phyloP scores from a whole-genome alignment of 2,329 filamentous ascomycete species.

The Cytospora mali region DNA sequence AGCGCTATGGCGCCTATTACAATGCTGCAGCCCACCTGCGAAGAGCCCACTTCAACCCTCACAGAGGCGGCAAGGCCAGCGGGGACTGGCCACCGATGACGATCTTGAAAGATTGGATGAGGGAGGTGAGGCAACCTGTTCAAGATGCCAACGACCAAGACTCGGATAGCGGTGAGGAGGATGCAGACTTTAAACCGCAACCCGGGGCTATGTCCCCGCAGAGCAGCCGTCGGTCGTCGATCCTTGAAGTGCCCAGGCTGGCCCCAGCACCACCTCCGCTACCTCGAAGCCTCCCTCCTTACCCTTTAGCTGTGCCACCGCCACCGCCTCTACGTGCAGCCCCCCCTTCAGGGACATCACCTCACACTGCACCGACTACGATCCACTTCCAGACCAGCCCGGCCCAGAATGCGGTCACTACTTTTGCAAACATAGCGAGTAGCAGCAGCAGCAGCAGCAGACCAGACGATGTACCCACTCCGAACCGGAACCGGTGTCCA shows the following conservation, averaged over 20 bases:
- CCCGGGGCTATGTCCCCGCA: constrained; percentile 34
- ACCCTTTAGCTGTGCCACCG: constrained; percentile 22
- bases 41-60: constrained; percentile 59
- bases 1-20: constrained; percentile 61
- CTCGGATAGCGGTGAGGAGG: constrained; percentile 57
- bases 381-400: constrained; percentile 29
- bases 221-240: constrained; percentile 32
- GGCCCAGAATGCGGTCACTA: constrained; percentile 10
- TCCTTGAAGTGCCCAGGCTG: constrained; percentile 34
- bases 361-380: constrained; percentile 15
- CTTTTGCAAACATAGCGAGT: constrained; percentile 26
- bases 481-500: constrained; percentile 54
- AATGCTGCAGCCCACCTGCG: constrained; percentile 62
- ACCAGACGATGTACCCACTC: constrained; percentile 36
- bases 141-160: constrained; percentile 47
- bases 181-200: constrained; percentile 41
- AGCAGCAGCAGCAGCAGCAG: constrained; percentile 35
- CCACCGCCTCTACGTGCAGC: constrained; percentile 20
- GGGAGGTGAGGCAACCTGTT: constrained; percentile 56
- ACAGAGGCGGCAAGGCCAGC: constrained; percentile 58
- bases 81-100: constrained; percentile 62
- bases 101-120: constrained; percentile 63
- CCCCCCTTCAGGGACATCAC: constrained; percentile 20
- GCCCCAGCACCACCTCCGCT: constrained; percentile 33
- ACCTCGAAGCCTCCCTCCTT: constrained; percentile 23